Evolutionary conservation across 805 yeast genomes (phyloP).

Genomic region (Hanseniaspora nectarophila): DNA sequence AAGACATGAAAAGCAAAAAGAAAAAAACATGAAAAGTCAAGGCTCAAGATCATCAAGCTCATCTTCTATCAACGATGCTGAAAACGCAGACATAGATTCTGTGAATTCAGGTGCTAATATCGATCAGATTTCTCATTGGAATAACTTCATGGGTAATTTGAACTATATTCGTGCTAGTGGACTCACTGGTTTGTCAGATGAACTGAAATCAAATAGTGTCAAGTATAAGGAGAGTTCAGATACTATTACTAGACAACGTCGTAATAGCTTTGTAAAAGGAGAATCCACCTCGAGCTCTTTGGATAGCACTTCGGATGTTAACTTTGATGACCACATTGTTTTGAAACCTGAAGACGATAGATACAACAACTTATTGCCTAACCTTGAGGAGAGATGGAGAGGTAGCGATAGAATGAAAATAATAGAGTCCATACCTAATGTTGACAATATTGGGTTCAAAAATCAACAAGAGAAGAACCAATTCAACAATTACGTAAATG

Average conservation of each 20-base stretch:
- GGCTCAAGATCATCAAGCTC: neutral
- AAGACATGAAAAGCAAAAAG: slow-evolving; percentile 5
- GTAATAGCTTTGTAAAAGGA: neutral
- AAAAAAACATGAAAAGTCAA: neutral
- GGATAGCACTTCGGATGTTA: neutral
- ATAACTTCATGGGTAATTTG: neutral
- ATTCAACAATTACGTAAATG: slow-evolving; percentile 24
- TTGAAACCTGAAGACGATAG: neutral
- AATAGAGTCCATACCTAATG: slow-evolving; percentile 32
- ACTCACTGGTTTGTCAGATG: neutral
- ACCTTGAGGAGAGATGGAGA: slow-evolving; percentile 50
- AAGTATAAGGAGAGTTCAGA: neutral
- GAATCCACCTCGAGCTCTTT: neutral
- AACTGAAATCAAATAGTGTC: neutral
- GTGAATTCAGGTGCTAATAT: neutral
- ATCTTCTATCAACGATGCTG: neutral
- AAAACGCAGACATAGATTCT: neutral
- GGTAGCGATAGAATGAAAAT: slow-evolving; percentile 53
- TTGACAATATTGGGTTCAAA: slow-evolving; percentile 23
- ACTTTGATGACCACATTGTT: neutral
- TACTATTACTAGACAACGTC: neutral
- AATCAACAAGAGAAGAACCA: slow-evolving; percentile 24
- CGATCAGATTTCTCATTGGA: slow-evolving; percentile 6
- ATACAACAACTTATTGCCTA: slow-evolving; percentile 26
- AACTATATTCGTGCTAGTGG: neutral